Base-by-base conservation (phyloP, 2,329 filamentous ascomycete species). In the Colletotrichum sp. region DNA sequence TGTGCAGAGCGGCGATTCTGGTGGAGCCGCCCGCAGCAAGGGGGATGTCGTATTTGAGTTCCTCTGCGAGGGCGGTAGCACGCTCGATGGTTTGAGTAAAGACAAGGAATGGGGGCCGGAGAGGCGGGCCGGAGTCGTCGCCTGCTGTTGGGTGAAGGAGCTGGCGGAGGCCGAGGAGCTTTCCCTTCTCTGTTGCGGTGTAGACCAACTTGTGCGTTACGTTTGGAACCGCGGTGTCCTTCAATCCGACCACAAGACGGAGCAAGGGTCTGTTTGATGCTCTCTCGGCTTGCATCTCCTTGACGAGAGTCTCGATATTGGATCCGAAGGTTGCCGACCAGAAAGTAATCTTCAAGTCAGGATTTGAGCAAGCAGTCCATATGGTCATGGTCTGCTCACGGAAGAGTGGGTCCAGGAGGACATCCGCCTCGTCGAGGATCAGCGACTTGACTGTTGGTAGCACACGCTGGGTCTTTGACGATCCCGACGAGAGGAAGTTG, bases 311-410 rank as follows among this genome's bases (percentile, higher is more conserved):
- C 86, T 99, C 97, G 56, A 98, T 94, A 79, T 94, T 97, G 18
- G 96, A 98, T 5, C 95, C 95, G 93, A 99, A 98, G 0, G 97
- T 99, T 16, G 97, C 97, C 16, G 97, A 98, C 96, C 96, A 99
- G 76, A 98, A 93, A 12, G 94, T 95, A 5, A 95, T 89, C 28
- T 93, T 91, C 10, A 98, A 87, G n/a, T 89, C 85, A 5, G 91
- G 88, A 78, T 93, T 93, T 4, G 88, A 92, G 83, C 96, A 96
- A 5, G 94, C 91, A 56, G 91, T 91, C 96, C 96, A 98, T 77
- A 98, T 93, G 6, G 91, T 90, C 48, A 97, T 88, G 0, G 96
- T 98, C 83, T 98, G 96, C 27, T 97, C 94, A 73, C 94, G 91
- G 87, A 99, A 99, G 7, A 98, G 88, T 18, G 94, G 93, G 80